Evolutionary conservation across 2,329 filamentous ascomycete species (phyloP).

Genomic region (Penicillium paneum): DNA sequence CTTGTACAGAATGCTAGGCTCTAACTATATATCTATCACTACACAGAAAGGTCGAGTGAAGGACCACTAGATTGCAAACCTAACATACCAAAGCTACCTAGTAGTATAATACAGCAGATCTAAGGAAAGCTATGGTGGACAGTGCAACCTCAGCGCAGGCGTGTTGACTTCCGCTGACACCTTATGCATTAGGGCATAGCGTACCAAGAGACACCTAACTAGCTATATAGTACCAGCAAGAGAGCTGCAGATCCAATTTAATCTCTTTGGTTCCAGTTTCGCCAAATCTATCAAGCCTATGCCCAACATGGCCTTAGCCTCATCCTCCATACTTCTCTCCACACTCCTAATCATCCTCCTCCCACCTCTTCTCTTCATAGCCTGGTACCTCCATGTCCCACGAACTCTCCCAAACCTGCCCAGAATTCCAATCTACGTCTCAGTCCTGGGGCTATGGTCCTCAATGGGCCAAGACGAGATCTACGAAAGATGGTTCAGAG

Average conservation of each 20-base stretch:
- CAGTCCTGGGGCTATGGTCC: constrained; percentile 25
- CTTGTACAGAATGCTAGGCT: no score
- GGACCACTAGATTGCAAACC: not conserved
- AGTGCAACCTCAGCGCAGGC: not conserved
- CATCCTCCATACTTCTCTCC: not conserved
- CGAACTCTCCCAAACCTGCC: constrained; percentile 22
- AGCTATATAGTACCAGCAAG: not conserved
- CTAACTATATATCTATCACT: not conserved
- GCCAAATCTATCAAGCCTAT: not conserved
- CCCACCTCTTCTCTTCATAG: constrained; percentile 11
- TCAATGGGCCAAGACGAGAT: constrained; percentile 26
- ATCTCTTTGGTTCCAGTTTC: not conserved
- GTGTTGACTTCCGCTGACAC: constrained; percentile 9
- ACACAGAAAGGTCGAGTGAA: no score
- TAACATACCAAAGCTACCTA: not conserved
- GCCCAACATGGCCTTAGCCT: not conserved
- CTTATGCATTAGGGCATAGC: not conserved
- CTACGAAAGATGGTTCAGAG: constrained; percentile 25
- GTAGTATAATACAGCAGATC: not conserved
- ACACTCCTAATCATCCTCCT: constrained; percentile 1
- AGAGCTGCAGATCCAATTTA: not conserved
- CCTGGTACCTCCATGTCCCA: constrained; percentile 25
- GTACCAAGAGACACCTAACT: not conserved
- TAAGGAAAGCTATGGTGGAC: not conserved
- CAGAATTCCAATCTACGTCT: constrained; percentile 26